phyloP scores from a whole-genome alignment of 192 early-diverging fungal species.

The Backusella mclennaniae region DNA sequence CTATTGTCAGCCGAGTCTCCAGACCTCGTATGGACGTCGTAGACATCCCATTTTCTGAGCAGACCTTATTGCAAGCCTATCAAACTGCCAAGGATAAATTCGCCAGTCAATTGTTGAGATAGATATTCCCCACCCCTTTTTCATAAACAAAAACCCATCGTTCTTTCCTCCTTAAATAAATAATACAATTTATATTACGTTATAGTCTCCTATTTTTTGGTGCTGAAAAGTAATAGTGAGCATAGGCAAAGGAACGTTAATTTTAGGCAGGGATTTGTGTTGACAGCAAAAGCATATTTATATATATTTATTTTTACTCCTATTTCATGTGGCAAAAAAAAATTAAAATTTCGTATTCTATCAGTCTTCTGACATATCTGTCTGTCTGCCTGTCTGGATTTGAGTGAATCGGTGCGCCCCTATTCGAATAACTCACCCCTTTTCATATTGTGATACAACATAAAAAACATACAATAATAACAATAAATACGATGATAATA shows the following conservation, averaged over 20 bases:
- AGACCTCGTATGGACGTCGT: slow-evolving; percentile 70
- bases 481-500: not conserved
- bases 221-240: not conserved
- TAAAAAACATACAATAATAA: not conserved
- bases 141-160: not conserved
- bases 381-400: not conserved
- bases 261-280: slow-evolving; percentile 6
- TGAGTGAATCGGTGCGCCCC: not conserved
- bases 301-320: not conserved
- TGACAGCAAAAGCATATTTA: not conserved
- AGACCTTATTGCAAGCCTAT: slow-evolving; percentile 72
- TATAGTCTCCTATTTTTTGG: not conserved
- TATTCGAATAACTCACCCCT: not conserved
- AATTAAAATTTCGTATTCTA: not conserved
- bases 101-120: slow-evolving; percentile 62
- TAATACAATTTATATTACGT: slow-evolving; percentile 1
- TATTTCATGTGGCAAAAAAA: slow-evolving; percentile 7
- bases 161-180: slow-evolving; percentile 2
- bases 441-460: not conserved
- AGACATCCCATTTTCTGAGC: slow-evolving; percentile 76
- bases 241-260: not conserved
- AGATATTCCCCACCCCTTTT: slow-evolving; percentile 5
- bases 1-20: slow-evolving; percentile 74
- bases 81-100: slow-evolving; percentile 77
- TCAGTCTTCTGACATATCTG: not conserved